Evolutionary conservation across 345 rosid genomes (phyloP).

Genomic region (Adansonia digitata): DNA sequence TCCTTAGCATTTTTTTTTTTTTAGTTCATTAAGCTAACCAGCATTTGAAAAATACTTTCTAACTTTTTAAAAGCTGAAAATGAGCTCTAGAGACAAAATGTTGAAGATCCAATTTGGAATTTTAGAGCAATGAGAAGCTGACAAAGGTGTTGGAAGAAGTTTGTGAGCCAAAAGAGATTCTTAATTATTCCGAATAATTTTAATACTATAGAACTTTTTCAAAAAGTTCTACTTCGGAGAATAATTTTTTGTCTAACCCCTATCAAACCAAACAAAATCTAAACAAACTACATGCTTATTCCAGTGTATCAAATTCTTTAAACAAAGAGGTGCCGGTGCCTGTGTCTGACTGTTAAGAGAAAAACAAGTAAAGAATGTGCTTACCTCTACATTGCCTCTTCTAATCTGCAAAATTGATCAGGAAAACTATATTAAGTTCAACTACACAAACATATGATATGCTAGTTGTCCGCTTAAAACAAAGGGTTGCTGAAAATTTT

Average conservation of each 20-base stretch:
- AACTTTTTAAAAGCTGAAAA: background rate
- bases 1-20: background rate
- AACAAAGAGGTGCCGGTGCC: background rate
- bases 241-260: background rate
- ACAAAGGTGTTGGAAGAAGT: background rate
- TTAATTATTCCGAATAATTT: background rate
- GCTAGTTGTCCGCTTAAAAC: background rate
- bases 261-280: background rate
- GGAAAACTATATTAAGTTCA: slow-evolving; percentile 2
- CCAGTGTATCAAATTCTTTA: background rate
- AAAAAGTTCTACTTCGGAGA: background rate
- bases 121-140: background rate
- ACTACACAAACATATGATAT: background rate
- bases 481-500: background rate
- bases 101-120: background rate
- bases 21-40: background rate
- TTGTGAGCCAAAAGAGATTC: background rate
- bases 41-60: background rate
- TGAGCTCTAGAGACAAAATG: background rate
- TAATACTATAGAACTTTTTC: background rate
- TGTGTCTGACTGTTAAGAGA: background rate
- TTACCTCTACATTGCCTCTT: slow-evolving; percentile 80
- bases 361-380: background rate
- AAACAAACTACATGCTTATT: background rate
- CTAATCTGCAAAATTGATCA: slow-evolving; percentile 47